phyloP scores from a whole-genome alignment of 768 basidiomycete genomes.

The Suillus weaverae region DNA sequence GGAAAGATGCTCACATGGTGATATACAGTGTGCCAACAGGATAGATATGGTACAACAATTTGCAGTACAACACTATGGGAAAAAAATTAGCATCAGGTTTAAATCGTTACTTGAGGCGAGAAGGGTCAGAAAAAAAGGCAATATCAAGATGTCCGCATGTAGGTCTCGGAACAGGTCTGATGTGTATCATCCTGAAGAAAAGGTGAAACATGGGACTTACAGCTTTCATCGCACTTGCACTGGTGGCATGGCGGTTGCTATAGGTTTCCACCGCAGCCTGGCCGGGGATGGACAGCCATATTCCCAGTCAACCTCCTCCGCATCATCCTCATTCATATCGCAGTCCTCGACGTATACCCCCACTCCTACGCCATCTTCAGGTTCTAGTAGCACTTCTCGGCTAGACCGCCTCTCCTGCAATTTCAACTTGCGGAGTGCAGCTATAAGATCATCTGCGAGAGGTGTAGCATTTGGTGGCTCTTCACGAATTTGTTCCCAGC shows the following conservation, averaged over 20 bases:
- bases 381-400: slow-evolving; percentile 64
- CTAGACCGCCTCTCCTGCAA: slow-evolving; percentile 41
- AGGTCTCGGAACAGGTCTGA: slow-evolving; percentile 80
- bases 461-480: slow-evolving; percentile 85
- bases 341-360: slow-evolving; percentile 79
- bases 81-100: slow-evolving; percentile 11
- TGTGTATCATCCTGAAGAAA: slow-evolving; percentile 55
- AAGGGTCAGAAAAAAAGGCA: slow-evolving; percentile 56
- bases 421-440: slow-evolving; percentile 73
- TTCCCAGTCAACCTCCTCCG: slow-evolving; percentile 51
- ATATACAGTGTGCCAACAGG: slow-evolving; percentile 1
- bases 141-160: slow-evolving; percentile 59
- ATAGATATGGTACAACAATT: neutral
- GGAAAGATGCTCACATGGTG: slow-evolving; percentile 4
- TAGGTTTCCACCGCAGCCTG: slow-evolving; percentile 48
- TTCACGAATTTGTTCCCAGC: slow-evolving; percentile 91
- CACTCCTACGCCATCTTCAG: slow-evolving; percentile 69
- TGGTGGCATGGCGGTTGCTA: slow-evolving; percentile 61
- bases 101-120: neutral
- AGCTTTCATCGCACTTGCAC: slow-evolving; percentile 27
- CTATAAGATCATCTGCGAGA: slow-evolving; percentile 85
- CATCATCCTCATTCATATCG: slow-evolving; percentile 39
- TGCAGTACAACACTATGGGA: slow-evolving; percentile 8
- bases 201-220: slow-evolving; percentile 24
- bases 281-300: slow-evolving; percentile 53